A percentile compares a stretch with the other conserved stretches of the same genome.
phyloP scores from a whole-genome alignment of 106 monocot species.

The Phalaenopsis equestris region DNA sequence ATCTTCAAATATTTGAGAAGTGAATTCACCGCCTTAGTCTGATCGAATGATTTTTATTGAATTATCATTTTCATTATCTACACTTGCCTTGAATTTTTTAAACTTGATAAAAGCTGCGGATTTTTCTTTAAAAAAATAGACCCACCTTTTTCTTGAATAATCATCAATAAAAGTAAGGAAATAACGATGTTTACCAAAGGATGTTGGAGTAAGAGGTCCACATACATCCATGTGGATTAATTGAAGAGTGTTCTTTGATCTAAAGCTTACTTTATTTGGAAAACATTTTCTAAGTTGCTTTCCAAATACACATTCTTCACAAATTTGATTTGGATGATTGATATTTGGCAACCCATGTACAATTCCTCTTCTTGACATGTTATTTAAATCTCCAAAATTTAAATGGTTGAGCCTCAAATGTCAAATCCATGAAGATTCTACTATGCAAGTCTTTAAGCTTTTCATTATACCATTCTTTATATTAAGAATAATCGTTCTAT shows the following conservation, averaged over 20 bases:
- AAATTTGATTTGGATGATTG: background rate
- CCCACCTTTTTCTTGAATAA: too few species aligned
- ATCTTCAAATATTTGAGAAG: background rate
- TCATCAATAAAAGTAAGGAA: too few species aligned
- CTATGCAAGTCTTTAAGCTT: background rate
- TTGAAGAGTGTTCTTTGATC: background rate
- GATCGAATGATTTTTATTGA: too few species aligned
- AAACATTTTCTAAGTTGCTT: background rate
- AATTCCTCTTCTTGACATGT: background rate
- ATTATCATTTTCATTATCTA: background rate
- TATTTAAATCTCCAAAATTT: background rate
- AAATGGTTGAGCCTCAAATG: conserved; percentile 3
- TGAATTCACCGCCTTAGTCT: too few species aligned
- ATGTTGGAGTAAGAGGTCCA: too few species aligned
- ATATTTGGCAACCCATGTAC: background rate
- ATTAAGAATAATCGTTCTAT: background rate
- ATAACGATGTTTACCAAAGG: too few species aligned
- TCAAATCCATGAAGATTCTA: background rate
- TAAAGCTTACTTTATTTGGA: background rate
- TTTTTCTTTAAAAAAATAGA: background rate
- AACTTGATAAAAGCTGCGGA: background rate
- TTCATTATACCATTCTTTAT: conserved; percentile 1
- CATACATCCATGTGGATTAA: background rate
- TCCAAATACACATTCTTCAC: background rate
- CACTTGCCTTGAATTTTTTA: background rate